Evolutionary conservation across 208 protist species (phyloP), one percentile per base, ranked within the genome.

Genomic region (Trypanosoma caninum): DNA sequence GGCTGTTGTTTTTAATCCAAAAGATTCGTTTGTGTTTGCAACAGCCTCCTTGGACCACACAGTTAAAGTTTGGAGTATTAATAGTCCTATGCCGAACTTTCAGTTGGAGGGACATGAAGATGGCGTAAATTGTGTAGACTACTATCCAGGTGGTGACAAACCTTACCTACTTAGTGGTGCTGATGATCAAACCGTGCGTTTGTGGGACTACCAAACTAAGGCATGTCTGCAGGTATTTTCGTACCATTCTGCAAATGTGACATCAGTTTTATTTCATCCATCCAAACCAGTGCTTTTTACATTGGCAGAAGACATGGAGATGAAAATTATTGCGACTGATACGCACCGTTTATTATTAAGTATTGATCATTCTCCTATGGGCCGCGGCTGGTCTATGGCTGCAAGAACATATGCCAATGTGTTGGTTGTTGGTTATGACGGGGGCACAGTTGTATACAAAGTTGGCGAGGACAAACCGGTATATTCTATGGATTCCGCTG

Each of bases 171-270:
- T 99, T 35, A 97, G 92, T 38, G 98, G 97, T 11, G 95, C 95
- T 23, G 98, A 99, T 69, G 98, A 99, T 77, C 72, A 72, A 18
- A 91, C 78, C 11, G 95, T 98, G 25, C 98, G 97, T 22, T 74
- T 99, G 41, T 99, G 98, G 98, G 98, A 99, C 65, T 99, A 99
- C 77, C 97, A 99, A 71, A 98, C 87, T 2, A 98, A 98, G 59
- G 84, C 91, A 6, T 98, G 95, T 50, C 80, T 99, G 25, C 93
- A 98, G 59, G 98, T 98, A 13, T 90, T 99, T 48, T 75, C 82
- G 14, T 94, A 93, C n/a, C 98, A 99, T 81, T 86, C 79, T 1
- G 86, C 97, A 42, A 99, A 99, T 75, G 94, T 99, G 2, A 97
- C 95, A 0, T 56, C 81, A 8, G 95, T 99, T 0, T 65, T 87